Conservation (phyloP, 192 early-diverging fungal species). For the Paraglomus brasilianum region DNA sequence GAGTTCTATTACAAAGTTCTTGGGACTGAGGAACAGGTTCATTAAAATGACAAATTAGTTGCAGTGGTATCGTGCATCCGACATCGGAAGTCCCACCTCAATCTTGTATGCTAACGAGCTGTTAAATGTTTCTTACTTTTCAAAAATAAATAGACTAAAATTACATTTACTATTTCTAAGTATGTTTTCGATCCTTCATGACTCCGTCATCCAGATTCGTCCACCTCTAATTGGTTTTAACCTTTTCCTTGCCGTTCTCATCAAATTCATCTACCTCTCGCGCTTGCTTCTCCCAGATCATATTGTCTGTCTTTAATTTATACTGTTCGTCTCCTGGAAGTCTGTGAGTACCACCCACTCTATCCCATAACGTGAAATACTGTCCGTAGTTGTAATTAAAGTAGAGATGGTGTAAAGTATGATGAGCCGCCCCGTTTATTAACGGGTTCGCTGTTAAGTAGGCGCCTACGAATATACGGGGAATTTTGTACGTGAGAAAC, state of each 20-base stretch:
- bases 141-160: no score
- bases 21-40: no score
- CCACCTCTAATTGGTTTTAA: no score
- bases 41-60: no score
- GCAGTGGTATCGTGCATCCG: no score
- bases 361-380: constrained; percentile 96
- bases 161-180: no score
- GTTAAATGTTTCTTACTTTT: no score
- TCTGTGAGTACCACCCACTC: constrained; percentile 65
- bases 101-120: no score
- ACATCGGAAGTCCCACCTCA: no score
- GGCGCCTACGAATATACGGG: constrained; percentile 46
- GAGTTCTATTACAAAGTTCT: no score
- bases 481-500: not conserved
- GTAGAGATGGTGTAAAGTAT: constrained; percentile 96
- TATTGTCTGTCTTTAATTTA: constrained; percentile 58
- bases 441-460: constrained; percentile 66
- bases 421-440: constrained; percentile 92
- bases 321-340: constrained; percentile 67
- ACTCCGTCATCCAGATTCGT: no score
- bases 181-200: no score
- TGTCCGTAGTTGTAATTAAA: constrained; percentile 99
- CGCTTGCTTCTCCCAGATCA: constrained; percentile 65
- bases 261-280: constrained; percentile 59
- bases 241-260: constrained; percentile 37